Evolutionary conservation across 345 rosid species (phyloP).

Genomic region (Diplotaxis tenuifolia): DNA sequence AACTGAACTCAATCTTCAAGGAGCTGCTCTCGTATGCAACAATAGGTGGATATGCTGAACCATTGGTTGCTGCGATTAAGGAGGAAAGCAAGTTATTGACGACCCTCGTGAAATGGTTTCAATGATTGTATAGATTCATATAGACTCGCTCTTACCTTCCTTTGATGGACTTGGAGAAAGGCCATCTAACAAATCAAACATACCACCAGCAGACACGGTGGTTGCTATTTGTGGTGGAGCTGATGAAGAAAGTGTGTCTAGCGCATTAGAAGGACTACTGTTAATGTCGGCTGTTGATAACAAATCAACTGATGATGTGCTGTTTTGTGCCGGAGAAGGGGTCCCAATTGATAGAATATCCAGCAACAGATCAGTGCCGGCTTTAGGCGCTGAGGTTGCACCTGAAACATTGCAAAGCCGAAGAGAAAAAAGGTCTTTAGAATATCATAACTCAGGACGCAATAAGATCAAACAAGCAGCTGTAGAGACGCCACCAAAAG

Average conservation of each 20-base stretch:
- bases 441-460: neutral
- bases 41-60: conserved; percentile 66
- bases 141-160: conserved; percentile 47
- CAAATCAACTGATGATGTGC: conserved; percentile 52
- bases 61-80: conserved; percentile 60
- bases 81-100: neutral
- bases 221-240: conserved; percentile 44
- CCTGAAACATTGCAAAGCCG: conserved; percentile 39
- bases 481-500: conserved; percentile 10
- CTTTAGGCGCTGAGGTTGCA: conserved; percentile 59
- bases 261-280: conserved; percentile 39
- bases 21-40: conserved; percentile 84
- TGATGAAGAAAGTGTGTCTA: conserved; percentile 51
- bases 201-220: conserved; percentile 48
- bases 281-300: conserved; percentile 52
- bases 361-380: conserved; percentile 73
- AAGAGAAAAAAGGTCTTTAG: neutral
- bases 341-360: conserved; percentile 91
- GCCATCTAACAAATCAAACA: conserved; percentile 88
- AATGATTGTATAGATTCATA: conserved; percentile 18
- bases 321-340: conserved; percentile 55
- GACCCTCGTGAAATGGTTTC: neutral
- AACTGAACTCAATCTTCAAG: conserved; percentile 69
- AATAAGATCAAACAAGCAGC: neutral
- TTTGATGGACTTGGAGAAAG: conserved; percentile 59